These are phyloP conservation scores for Gastrolobium villosum DNA, from an alignment of 306 rosid species.

Conservation along the genomic window DNA sequence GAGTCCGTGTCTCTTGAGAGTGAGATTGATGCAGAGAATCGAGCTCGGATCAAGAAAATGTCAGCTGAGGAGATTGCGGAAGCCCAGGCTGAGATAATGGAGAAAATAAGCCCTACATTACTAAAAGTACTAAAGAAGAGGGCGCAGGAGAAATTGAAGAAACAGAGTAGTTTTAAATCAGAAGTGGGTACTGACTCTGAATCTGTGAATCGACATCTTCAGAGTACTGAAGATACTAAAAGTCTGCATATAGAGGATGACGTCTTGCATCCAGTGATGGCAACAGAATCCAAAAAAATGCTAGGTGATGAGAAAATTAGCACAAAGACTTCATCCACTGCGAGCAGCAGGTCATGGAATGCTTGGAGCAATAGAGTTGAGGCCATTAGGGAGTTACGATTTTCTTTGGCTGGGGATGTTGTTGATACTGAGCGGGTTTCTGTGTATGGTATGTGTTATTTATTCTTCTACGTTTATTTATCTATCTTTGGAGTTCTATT, in stretches of 20 bases:
- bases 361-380: slow-evolving; percentile 92
- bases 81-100: slow-evolving; percentile 84
- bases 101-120: slow-evolving; percentile 71
- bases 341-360: slow-evolving; percentile 73
- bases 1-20: slow-evolving; percentile 59
- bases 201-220: slow-evolving; percentile 47
- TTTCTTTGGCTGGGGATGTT: slow-evolving; percentile 80
- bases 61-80: slow-evolving; percentile 76
- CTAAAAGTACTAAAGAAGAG: slow-evolving; percentile 69
- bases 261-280: slow-evolving; percentile 36
- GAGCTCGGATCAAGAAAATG: slow-evolving; percentile 70
- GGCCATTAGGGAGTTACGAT: slow-evolving; percentile 73
- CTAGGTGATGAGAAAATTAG: slow-evolving; percentile 45
- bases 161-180: slow-evolving; percentile 43
- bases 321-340: slow-evolving; percentile 47
- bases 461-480: slow-evolving; percentile 22
- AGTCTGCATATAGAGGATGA: slow-evolving; percentile 44
- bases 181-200: slow-evolving; percentile 48
- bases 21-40: slow-evolving; percentile 85
- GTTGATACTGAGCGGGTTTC: slow-evolving; percentile 55
- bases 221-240: slow-evolving; percentile 49
- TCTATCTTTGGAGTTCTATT: slow-evolving; percentile 23
- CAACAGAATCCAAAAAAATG: slow-evolving; percentile 44
- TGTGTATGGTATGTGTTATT: slow-evolving; percentile 59
- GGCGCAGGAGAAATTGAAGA: slow-evolving; percentile 71